Evolutionary conservation across 345 rosid genomes (phyloP).

Genomic region (Rubroshorea leprosula): DNA sequence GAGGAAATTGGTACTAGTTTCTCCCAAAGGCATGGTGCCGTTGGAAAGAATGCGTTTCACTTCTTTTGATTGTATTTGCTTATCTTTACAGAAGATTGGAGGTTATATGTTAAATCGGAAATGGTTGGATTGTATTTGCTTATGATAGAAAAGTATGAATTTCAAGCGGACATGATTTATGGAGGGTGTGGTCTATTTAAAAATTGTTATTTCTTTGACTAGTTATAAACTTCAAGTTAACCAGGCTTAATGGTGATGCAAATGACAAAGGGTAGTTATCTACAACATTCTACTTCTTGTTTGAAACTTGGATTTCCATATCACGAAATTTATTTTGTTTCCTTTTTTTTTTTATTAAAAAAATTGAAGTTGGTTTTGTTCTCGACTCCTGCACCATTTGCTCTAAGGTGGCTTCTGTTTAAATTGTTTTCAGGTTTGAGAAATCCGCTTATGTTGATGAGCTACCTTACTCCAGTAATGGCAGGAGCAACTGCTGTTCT

Average conservation of each 20-base stretch:
- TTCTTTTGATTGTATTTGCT: too few species aligned
- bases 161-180: too few species aligned
- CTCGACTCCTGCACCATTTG: not conserved
- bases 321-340: not conserved
- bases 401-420: conserved; percentile 3
- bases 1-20: too few species aligned
- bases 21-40: too few species aligned
- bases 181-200: too few species aligned
- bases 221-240: not conserved
- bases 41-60: too few species aligned
- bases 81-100: too few species aligned
- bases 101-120: too few species aligned
- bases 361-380: not conserved
- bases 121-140: too few species aligned
- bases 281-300: not conserved
- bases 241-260: not conserved
- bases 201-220: not conserved
- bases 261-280: not conserved
- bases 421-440: conserved; percentile 62
- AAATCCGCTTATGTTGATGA: conserved; percentile 87
- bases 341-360: too few species aligned
- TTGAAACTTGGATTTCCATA: not conserved
- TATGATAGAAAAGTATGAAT: too few species aligned
- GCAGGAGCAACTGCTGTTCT: conserved; percentile 72
- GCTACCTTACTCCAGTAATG: conserved; percentile 85